phyloP scores from a whole-genome alignment of 441 rosid genomes.

The Geranium incanum region DNA sequence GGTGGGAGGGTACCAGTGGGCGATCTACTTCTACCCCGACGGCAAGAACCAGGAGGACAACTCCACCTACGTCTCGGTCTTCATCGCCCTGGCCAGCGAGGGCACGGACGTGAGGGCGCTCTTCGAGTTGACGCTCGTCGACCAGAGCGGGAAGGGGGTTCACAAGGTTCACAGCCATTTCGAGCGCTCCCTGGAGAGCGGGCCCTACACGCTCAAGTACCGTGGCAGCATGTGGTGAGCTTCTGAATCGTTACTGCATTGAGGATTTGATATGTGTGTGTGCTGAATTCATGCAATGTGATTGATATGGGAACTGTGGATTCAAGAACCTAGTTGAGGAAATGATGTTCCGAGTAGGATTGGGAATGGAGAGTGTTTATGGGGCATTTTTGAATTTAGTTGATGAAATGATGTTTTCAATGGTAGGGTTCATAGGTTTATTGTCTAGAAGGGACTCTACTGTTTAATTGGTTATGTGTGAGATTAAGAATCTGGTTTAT shows the following conservation, averaged over 20 bases:
- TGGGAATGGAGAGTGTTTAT: background rate
- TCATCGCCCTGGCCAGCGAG: constrained; percentile 88
- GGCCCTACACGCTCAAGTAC: constrained; percentile 86
- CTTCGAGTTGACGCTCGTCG: constrained; percentile 80
- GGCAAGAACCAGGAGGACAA: constrained; percentile 93
- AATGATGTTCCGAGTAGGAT: background rate
- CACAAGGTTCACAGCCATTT: constrained; percentile 96
- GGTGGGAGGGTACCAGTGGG: constrained; percentile 91
- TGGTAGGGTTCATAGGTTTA: too few relatives aligned
- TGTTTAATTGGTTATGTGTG: too few relatives aligned
- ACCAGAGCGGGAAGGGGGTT: constrained; percentile 82
- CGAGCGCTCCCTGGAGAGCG: constrained; percentile 82
- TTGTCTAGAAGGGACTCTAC: too few relatives aligned
- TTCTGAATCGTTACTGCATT: background rate
- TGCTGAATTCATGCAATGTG: constrained; percentile 9
- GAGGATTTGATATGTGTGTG: background rate
- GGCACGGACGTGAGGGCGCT: constrained; percentile 90
- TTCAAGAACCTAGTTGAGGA: background rate
- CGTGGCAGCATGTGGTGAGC: constrained; percentile 98
- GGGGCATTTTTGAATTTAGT: background rate
- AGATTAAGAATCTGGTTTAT: too few relatives aligned
- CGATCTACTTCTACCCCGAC: constrained; percentile 89
- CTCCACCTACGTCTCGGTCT: constrained; percentile 69
- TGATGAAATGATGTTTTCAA: too few relatives aligned
- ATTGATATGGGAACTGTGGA: background rate